phyloP scores from a whole-genome alignment of 805 yeast genomes.

The Wickerhamomyces silvicola region DNA sequence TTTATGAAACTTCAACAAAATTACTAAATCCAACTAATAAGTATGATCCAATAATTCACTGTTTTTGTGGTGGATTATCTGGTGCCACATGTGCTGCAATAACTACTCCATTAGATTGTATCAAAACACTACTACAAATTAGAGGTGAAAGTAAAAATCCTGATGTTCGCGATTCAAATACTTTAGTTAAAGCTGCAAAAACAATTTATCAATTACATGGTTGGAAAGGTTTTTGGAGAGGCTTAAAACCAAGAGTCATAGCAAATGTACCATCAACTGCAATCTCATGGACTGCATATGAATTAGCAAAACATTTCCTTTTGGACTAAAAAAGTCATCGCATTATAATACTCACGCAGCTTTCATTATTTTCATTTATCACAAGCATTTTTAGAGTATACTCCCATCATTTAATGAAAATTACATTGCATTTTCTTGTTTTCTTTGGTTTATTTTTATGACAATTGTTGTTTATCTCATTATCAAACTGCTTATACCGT shows the following conservation, averaged over 20 bases:
- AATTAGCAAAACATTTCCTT: conserved; percentile 72
- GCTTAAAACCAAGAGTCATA: conserved; percentile 84
- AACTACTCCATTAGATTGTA: conserved; percentile 91
- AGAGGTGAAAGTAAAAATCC: conserved; percentile 46
- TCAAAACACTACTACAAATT: conserved; percentile 88
- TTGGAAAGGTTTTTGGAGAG: conserved; percentile 65
- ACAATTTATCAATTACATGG: conserved; percentile 62
- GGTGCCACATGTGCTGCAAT: conserved; percentile 94
- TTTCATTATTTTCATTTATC: neutral
- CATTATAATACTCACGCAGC: neutral
- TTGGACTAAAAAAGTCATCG: conserved; percentile 6
- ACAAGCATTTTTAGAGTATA: too few species aligned
- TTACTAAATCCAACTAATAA: conserved; percentile 67
- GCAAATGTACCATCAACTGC: conserved; percentile 96
- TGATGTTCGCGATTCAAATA: conserved; percentile 47
- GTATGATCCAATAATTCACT: conserved; percentile 88
- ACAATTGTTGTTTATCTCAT: neutral
- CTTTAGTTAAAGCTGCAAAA: conserved; percentile 64
- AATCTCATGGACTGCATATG: conserved; percentile 96
- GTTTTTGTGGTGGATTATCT: conserved; percentile 87
- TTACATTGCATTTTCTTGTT: too few species aligned
- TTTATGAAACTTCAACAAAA: conserved; percentile 80
- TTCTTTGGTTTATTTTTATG: neutral
- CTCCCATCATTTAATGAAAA: too few species aligned
- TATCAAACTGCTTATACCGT: too few species aligned